Evolutionary conservation across 1,284 basidiomycete genomes (phyloP).

Genomic region (Leccinum pseudoinsigne): DNA sequence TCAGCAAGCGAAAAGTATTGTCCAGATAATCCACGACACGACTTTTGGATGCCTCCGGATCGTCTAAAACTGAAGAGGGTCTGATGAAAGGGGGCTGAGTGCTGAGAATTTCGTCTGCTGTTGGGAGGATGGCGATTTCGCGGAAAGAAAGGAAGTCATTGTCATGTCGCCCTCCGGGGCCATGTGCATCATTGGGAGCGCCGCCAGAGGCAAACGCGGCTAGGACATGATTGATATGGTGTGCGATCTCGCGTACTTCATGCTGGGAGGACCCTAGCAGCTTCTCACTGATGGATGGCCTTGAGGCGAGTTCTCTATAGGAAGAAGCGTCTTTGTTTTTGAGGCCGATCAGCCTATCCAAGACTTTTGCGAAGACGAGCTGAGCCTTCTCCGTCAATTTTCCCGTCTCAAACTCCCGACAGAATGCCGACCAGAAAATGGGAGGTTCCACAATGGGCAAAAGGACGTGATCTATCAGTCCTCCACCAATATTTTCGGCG

Average conservation of each 20-base stretch:
- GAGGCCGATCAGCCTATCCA: constrained; percentile 48
- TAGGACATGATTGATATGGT: constrained; percentile 45
- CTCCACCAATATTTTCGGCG: constrained; percentile 44
- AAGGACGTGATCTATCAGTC: constrained; percentile 42
- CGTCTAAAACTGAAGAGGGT: constrained; percentile 43
- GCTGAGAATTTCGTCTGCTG: constrained; percentile 54
- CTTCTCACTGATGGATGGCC: constrained; percentile 30
- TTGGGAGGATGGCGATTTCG: constrained; percentile 58
- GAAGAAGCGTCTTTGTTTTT: constrained; percentile 34
- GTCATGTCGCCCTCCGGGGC: constrained; percentile 62
- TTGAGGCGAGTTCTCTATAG: constrained; percentile 44
- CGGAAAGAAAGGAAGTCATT: constrained; percentile 62
- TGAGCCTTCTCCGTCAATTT: constrained; percentile 39
- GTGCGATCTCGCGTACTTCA: constrained; percentile 38
- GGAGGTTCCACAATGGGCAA: constrained; percentile 51
- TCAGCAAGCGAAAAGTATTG: constrained; percentile 61
- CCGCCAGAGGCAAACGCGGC: constrained; percentile 27
- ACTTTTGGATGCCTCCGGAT: constrained; percentile 37
- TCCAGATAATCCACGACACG: constrained; percentile 54
- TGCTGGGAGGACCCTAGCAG: constrained; percentile 39
- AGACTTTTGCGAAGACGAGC: constrained; percentile 50
- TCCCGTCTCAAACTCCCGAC: constrained; percentile 38
- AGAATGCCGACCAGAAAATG: constrained; percentile 52
- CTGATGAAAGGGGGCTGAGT: constrained; percentile 49
- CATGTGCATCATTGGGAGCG: constrained; percentile 11